phyloP scores from a whole-genome alignment of 768 basidiomycete genomes.

The Podaxis sp. region DNA sequence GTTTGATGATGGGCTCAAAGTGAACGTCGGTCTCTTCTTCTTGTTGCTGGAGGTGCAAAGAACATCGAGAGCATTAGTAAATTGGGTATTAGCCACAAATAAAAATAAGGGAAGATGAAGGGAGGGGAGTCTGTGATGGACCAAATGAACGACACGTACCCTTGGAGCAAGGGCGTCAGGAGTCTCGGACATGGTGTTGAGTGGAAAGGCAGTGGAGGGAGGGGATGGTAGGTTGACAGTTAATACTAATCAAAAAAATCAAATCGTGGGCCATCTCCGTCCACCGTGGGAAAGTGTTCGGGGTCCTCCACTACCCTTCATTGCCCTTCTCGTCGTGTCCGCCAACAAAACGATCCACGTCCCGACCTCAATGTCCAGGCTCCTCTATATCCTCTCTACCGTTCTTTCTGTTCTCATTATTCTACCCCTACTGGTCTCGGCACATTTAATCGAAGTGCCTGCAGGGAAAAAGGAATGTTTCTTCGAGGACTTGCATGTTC shows the following conservation, averaged over 20 bases:
- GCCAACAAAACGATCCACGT: background rate
- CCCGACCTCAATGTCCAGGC: conserved; percentile 2
- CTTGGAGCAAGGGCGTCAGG: conserved; percentile 67
- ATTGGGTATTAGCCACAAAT: background rate
- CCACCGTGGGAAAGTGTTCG: conserved; percentile 4
- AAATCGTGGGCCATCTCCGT: conserved; percentile 11
- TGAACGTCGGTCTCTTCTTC: conserved; percentile 85
- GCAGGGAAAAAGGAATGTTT: conserved; percentile 91
- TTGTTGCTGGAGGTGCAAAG: conserved; percentile 25
- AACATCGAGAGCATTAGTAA: conserved; percentile 18
- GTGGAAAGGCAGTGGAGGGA: conserved; percentile 22
- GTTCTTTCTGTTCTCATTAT: conserved; percentile 30
- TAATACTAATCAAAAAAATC: conserved; percentile 11
- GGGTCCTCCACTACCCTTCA: conserved; percentile 5
- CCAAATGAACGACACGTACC: conserved; percentile 40
- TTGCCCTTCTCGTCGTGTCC: conserved; percentile 7
- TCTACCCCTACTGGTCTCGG: conserved; percentile 37
- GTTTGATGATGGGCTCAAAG: conserved; percentile 95
- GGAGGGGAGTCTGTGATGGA: conserved; percentile 19
- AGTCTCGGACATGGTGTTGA: conserved; percentile 48
- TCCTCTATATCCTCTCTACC: conserved; percentile 8
- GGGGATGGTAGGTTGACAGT: conserved; percentile 17
- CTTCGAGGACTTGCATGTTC: conserved; percentile 88
- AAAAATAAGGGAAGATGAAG: background rate
- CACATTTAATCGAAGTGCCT: conserved; percentile 70